Evolutionary conservation across 2,329 filamentous ascomycete genomes (phyloP).

Genomic region (Pyrenophora seminiperda): DNA sequence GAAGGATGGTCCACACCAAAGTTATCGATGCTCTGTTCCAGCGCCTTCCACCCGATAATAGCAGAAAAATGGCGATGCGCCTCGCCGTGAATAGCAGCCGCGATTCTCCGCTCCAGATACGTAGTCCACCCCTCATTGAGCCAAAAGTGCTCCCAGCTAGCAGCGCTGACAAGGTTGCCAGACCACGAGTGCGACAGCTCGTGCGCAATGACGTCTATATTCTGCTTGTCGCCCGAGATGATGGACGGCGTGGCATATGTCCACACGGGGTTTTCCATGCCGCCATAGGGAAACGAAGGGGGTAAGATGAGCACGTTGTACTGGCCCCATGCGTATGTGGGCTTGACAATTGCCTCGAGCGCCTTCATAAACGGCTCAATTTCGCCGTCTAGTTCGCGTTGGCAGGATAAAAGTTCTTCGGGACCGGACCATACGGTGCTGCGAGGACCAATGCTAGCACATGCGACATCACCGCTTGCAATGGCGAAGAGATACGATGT

Average conservation of each 20-base stretch:
- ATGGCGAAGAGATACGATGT: constrained; percentile 95
- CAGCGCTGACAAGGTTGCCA: constrained; percentile 80
- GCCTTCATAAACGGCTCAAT: constrained; percentile 91
- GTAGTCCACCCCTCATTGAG: constrained; percentile 87
- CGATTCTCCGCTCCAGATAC: constrained; percentile 87
- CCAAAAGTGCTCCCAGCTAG: constrained; percentile 80
- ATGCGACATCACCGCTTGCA: constrained; percentile 80
- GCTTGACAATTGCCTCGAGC: constrained; percentile 79
- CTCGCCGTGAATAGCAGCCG: constrained; percentile 78
- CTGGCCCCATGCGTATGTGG: constrained; percentile 84
- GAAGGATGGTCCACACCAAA: constrained; percentile 88
- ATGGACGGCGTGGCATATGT: constrained; percentile 96
- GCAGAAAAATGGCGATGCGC: constrained; percentile 89
- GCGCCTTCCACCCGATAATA: constrained; percentile 92
- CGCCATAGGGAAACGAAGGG: constrained; percentile 66
- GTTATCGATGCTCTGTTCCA: constrained; percentile 77
- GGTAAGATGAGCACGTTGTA: constrained; percentile 94
- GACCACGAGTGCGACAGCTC: constrained; percentile 81
- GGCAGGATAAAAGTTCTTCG: constrained; percentile 79
- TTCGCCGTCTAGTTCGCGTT: constrained; percentile 89
- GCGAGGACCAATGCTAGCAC: constrained; percentile 82
- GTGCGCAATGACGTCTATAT: constrained; percentile 95
- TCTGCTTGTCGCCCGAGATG: constrained; percentile 81
- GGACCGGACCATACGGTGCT: constrained; percentile 87
- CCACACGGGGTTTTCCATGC: constrained; percentile 91